Evolutionary conservation across 2,329 filamentous ascomycete species (phyloP), one percentile per base, ranked within the genome.

Genomic region (Alternaria arborescens): DNA sequence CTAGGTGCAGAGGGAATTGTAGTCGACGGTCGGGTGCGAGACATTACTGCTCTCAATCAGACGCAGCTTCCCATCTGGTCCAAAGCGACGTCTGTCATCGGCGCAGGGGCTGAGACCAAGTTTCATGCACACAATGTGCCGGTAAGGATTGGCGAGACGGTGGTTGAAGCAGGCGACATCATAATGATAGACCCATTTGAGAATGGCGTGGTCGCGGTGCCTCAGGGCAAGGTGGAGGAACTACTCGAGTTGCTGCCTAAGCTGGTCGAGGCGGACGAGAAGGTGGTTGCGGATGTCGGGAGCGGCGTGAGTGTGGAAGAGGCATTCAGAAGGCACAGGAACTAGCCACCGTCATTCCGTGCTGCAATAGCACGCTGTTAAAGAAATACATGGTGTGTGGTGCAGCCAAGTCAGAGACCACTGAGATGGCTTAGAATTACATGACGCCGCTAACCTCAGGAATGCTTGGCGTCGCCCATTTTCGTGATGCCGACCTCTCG

Each of bases 161-260:
- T 64, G 1, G 73, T 83, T 6, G 68, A 71, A 58, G 70, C 76
- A 42, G 79, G 90, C 8, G 91, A 93, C 75, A 83, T 93, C 38
- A 82, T 91, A 46, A 88, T 92, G 77, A 86, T 87, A 57, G 91
- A 93, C 73, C 84, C 87, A 5, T 79, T 81, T n/a, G 90, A 92
- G 67, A 77, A 77, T 65, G 91, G 89, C 0, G 86, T 90, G 1
- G 89, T 91, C 12, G 83, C 87, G 28, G 89, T 93, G 58, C 91
- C 91, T 1, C 79, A 81, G 48, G 83, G 83, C 34, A 85, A 87
- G 69, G 74, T 92, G 10, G 81, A 83, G 11, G 83, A 85, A 48
- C 86, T 92, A 20, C 71, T 91, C 12, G 85, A 86, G 50, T 71
- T 92, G 65, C 51, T 77, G 43, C 88, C 88, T 11, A 71, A 66